phyloP scores from a whole-genome alignment of 1,139 yeast species.

The Scheffersomyces insectosa region DNA sequence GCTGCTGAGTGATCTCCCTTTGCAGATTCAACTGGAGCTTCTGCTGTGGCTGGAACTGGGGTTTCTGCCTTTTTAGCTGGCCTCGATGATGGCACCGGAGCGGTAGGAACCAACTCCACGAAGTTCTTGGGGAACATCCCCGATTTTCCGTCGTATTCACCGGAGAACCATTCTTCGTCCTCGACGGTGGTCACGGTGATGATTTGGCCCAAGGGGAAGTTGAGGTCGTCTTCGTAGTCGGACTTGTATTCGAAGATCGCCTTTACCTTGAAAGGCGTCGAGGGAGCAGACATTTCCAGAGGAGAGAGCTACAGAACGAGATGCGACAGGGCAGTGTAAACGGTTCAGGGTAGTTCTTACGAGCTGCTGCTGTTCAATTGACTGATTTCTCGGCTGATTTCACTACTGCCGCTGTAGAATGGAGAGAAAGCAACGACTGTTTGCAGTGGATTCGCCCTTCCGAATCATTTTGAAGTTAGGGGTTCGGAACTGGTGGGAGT shows the following conservation, averaged over 20 bases:
- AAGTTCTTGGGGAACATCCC: slow-evolving; percentile 92
- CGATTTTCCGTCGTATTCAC: slow-evolving; percentile 54
- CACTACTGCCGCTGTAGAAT: too few species aligned
- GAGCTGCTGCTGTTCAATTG: too few species aligned
- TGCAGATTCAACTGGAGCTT: slow-evolving; percentile 3
- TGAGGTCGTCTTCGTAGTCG: slow-evolving; percentile 82
- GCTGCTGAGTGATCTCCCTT: slow-evolving; percentile 1
- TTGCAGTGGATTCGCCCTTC: too few species aligned
- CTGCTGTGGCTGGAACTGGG: slow-evolving; percentile 4
- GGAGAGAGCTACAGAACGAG: too few species aligned
- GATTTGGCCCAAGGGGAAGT: slow-evolving; percentile 64
- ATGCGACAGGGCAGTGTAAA: too few species aligned
- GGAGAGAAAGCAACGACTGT: too few species aligned
- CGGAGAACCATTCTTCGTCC: slow-evolving; percentile 90
- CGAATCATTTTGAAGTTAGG: too few species aligned
- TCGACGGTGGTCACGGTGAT: slow-evolving; percentile 76
- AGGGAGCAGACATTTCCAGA: slow-evolving; percentile 11
- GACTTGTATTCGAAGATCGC: slow-evolving; percentile 75
- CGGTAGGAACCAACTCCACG: slow-evolving; percentile 47
- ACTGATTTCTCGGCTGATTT: too few species aligned
- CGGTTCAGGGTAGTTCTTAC: too few species aligned
- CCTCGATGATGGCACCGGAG: slow-evolving; percentile 10
- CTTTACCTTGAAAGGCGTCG: slow-evolving; percentile 65
- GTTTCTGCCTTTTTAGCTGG: slow-evolving; percentile 1
- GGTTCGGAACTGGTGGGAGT: too few species aligned